Conservation (phyloP, 2,329 filamentous ascomycete genomes). For the Ophiostoma piceae region DNA sequence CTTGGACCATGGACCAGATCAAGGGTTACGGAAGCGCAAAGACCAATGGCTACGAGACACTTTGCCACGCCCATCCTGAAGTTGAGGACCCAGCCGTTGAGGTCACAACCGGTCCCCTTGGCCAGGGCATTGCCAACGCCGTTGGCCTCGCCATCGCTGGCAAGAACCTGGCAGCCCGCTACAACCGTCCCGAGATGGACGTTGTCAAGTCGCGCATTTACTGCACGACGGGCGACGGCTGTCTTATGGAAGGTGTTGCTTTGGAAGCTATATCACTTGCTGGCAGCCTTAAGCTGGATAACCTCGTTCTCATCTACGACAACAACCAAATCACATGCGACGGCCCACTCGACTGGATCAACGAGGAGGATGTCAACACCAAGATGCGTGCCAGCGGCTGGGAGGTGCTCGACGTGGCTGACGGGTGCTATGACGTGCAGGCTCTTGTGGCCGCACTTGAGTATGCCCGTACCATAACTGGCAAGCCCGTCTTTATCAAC, state of each 20-base stretch:
- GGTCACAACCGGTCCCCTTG: conserved; percentile 55
- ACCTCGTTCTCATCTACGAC: conserved; percentile 54
- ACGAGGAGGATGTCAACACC: conserved; percentile 35
- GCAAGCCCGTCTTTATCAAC: conserved; percentile 45
- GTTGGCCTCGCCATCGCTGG: conserved; percentile 54
- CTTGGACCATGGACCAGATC: conserved; percentile 53
- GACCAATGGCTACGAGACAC: conserved; percentile 36
- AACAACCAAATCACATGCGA: conserved; percentile 59
- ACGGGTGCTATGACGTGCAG: conserved; percentile 49
- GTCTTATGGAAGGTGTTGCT: conserved; percentile 54
- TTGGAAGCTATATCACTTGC: conserved; percentile 53
- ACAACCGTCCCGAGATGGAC: conserved; percentile 46
- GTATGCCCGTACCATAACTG: conserved; percentile 30
- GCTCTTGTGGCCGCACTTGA: conserved; percentile 37
- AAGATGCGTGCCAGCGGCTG: conserved; percentile 55
- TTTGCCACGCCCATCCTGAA: conserved; percentile 53
- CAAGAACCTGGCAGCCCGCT: conserved; percentile 51
- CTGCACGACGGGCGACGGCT: conserved; percentile 55
- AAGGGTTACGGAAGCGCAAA: conserved; percentile 44
- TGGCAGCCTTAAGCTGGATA: conserved; percentile 51
- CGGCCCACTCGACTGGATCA: conserved; percentile 49
- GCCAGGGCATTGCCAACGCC: conserved; percentile 55
- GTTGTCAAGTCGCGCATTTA: conserved; percentile 45
- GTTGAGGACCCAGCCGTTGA: conserved; percentile 54
- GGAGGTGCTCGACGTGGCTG: conserved; percentile 50